Evolutionary conservation across 257 asterid genomes (phyloP).

Genomic region (Anisodus acutangulus): DNA sequence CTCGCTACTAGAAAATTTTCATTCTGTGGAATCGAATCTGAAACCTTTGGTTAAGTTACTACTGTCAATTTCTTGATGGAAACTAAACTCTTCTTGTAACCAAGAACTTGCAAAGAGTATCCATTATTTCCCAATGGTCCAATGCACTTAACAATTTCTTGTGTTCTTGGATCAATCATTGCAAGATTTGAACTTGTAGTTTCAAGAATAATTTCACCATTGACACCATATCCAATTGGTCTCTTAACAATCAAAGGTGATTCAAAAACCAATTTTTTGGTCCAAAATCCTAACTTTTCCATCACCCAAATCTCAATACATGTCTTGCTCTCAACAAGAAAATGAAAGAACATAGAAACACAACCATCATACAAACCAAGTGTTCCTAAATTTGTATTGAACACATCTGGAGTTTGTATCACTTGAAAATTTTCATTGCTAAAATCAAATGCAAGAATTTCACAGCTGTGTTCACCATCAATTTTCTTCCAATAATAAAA

Average conservation of each 20-base stretch:
- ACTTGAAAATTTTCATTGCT: conserved; percentile 45
- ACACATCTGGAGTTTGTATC: conserved; percentile 40
- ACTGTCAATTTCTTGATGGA: conserved; percentile 20
- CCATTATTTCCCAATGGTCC: conserved; percentile 26
- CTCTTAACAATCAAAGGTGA: conserved; percentile 43
- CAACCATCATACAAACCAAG: conserved; percentile 45
- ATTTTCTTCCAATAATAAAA: conserved; percentile 53
- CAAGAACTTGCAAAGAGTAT: conserved; percentile 24
- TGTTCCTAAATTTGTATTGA: conserved; percentile 38
- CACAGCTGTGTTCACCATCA: not conserved
- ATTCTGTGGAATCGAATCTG: not conserved
- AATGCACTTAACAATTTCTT: not conserved
- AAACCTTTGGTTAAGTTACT: not conserved
- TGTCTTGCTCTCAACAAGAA: conserved; percentile 26
- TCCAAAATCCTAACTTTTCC: conserved; percentile 49
- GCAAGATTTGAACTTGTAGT: conserved; percentile 26
- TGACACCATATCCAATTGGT: conserved; percentile 55
- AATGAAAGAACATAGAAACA: conserved; percentile 45
- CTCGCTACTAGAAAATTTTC: too few relatives aligned
- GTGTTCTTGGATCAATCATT: conserved; percentile 11
- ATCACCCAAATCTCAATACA: conserved; percentile 50
- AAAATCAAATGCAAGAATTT: conserved; percentile 50
- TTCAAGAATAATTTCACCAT: conserved; percentile 43
- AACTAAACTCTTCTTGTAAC: conserved; percentile 14
- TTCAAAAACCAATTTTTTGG: conserved; percentile 37